Evolutionary conservation across 208 protist genomes (phyloP).

Genomic region (Tritrichomonas musculus): DNA sequence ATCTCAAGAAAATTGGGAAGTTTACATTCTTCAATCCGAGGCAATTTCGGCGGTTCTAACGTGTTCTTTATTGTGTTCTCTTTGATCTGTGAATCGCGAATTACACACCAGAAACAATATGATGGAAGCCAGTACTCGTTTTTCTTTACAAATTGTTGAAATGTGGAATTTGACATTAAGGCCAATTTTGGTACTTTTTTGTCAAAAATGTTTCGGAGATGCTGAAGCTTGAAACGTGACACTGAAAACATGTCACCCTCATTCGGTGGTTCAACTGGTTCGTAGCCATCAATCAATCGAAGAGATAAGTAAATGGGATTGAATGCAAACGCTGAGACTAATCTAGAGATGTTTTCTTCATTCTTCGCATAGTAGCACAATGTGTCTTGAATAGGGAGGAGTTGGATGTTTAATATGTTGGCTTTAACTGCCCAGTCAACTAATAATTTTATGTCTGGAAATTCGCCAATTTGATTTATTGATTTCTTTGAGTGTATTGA

Average conservation of each 20-base stretch:
- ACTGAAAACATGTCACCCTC: not conserved
- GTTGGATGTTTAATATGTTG: not conserved
- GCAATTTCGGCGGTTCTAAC: not conserved
- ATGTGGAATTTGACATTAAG: not conserved
- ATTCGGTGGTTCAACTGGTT: too few relatives aligned
- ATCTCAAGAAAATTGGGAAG: not conserved
- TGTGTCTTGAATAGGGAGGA: slow-evolving; percentile 12
- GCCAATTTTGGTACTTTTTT: not conserved
- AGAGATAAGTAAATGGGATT: not conserved
- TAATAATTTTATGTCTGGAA: not conserved
- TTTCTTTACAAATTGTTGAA: not conserved
- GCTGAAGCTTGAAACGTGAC: not conserved
- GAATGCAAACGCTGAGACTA: slow-evolving; percentile 23
- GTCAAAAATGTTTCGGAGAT: not conserved
- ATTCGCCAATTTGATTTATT: not conserved
- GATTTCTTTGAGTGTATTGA: not conserved
- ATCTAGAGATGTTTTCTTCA: not conserved
- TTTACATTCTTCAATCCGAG: not conserved
- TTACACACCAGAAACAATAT: not conserved
- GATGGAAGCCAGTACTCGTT: not conserved
- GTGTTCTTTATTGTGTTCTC: too few relatives aligned
- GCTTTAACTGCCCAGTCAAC: not conserved
- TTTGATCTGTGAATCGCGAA: not conserved
- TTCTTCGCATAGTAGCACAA: not conserved
- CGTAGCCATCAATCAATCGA: not conserved